These are phyloP conservation scores for Camellia sinensis DNA, from an alignment of 148 eudicot species.

Conservation along the genomic window DNA sequence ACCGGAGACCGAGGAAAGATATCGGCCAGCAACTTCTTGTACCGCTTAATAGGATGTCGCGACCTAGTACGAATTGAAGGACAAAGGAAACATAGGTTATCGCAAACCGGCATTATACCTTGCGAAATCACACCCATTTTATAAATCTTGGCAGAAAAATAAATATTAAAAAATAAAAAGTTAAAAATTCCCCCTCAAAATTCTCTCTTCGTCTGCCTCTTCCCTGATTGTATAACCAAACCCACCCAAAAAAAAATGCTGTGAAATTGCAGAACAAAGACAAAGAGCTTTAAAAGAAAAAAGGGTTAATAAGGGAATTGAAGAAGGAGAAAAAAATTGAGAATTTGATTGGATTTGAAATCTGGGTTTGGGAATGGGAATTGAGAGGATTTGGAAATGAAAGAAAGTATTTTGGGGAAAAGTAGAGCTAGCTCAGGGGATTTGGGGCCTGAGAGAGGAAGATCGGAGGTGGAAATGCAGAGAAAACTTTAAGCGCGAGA, in stretches of 20 bases:
- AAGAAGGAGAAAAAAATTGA: background rate
- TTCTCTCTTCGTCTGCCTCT: background rate
- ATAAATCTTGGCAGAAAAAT: background rate
- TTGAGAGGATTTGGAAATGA: slow-evolving; percentile 1
- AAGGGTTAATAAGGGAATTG: background rate
- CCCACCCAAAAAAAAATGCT: background rate
- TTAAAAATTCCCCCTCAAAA: background rate
- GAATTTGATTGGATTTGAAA: background rate
- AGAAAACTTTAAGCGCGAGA: slow-evolving; percentile 13
- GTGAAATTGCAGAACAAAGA: background rate
- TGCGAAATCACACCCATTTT: slow-evolving; percentile 61
- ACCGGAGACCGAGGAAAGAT: slow-evolving; percentile 75
- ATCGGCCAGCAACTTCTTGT: slow-evolving; percentile 74
- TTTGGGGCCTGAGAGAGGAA: background rate
- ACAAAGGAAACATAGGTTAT: slow-evolving; percentile 61
- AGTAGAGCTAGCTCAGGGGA: background rate
- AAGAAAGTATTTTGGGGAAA: background rate
- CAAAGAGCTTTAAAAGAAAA: background rate
- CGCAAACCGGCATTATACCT: slow-evolving; percentile 63
- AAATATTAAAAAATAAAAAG: no score
- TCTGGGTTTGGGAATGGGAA: background rate
- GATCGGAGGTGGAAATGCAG: background rate
- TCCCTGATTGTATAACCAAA: background rate
- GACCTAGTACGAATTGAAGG: slow-evolving; percentile 78
- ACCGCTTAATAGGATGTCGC: slow-evolving; percentile 82